These are phyloP conservation scores for Pseudozyma flocculosa DNA, from an alignment of 1,284 basidiomycete species.

Conservation along the genomic window DNA sequence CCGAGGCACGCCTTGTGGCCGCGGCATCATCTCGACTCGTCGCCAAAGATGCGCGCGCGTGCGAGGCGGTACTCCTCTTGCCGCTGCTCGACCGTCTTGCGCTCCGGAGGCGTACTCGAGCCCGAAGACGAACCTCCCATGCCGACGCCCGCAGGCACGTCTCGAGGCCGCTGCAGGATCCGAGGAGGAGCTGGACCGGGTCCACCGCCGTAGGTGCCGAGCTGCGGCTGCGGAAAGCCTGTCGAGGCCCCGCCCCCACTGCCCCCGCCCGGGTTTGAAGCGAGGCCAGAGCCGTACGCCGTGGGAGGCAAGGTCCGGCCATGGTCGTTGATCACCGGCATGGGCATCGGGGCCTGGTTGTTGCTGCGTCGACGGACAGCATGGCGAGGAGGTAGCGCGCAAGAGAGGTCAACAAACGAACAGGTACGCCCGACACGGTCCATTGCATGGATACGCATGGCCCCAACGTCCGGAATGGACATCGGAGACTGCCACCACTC, in stretches of 20 bases:
- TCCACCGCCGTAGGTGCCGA: background rate
- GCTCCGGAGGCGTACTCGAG: conserved; percentile 16
- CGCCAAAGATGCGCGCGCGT: conserved; percentile 31
- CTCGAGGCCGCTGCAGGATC: conserved; percentile 28
- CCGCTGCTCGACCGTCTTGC: conserved; percentile 33
- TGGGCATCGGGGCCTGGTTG: conserved; percentile 15
- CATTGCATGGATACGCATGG: too few species aligned
- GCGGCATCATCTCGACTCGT: background rate
- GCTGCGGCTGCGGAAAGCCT: background rate
- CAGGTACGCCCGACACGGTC: too few species aligned
- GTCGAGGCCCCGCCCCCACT: too few species aligned
- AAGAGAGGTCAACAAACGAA: too few species aligned
- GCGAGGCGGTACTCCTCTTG: conserved; percentile 33
- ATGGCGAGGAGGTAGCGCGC: too few species aligned
- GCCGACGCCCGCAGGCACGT: conserved; percentile 19
- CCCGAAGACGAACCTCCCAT: background rate
- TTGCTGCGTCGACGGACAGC: conserved; percentile 6
- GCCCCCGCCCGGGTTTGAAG: too few species aligned
- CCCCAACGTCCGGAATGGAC: too few species aligned
- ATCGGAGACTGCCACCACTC: too few species aligned
- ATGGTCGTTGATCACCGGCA: conserved; percentile 7
- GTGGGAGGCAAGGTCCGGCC: conserved; percentile 19
- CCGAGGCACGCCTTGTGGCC: too few species aligned
- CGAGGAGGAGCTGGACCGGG: conserved; percentile 20
- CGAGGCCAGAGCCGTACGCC: conserved; percentile 18